Evolutionary conservation across 192 early-diverging fungal genomes (phyloP), one percentile per base, ranked within the genome.

Genomic region (Haplosporangium gracile): DNA sequence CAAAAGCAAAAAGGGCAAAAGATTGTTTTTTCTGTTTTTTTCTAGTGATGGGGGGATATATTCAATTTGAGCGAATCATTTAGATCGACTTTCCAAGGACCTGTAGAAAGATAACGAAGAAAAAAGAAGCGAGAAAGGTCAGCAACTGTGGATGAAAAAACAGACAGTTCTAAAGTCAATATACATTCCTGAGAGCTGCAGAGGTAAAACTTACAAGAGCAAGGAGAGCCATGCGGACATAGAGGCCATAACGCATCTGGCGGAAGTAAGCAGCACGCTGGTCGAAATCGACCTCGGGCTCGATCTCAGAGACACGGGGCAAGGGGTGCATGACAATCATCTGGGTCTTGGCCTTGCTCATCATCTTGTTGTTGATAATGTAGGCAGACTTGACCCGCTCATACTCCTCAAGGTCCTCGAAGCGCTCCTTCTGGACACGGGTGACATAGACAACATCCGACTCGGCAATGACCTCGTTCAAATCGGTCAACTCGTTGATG

Each of bases 241-340:
- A 99, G 88, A 99, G 91, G 76, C 98, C 98, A 90, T 99, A 98
- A 36, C 93, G 92, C 98, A 99, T 99, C 89, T 99, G 98, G 74
- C 98, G 91, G 93, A 99, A 99, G 90, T 99, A 99, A 29, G 97
- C 97, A 22, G 98, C 97, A 49, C 98, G 93, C 87, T 95, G 96
- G 87, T 99, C 98, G 79, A 98, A 98, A 86, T 99, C 98, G 36
- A 99, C 98, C 87, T 99, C 98, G 49, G 96, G 96, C 70, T 97
- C 96, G 88, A 99, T 98, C 89, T 99, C 98, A 39, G 94, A 93
- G 36, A 98, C 94, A 83, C 98, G 93, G 16, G 98, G 98, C 82
- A 99, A 90, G 74, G 98, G 97, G 92, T 99, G 98, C 97, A 99
- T 98, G 53, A 99, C 95, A 85, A 99, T 95, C 98, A 99, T 99